These are phyloP conservation scores for Globisporangium mamillatum DNA, from an alignment of 352 stramenopile species.

Conservation along the genomic window DNA sequence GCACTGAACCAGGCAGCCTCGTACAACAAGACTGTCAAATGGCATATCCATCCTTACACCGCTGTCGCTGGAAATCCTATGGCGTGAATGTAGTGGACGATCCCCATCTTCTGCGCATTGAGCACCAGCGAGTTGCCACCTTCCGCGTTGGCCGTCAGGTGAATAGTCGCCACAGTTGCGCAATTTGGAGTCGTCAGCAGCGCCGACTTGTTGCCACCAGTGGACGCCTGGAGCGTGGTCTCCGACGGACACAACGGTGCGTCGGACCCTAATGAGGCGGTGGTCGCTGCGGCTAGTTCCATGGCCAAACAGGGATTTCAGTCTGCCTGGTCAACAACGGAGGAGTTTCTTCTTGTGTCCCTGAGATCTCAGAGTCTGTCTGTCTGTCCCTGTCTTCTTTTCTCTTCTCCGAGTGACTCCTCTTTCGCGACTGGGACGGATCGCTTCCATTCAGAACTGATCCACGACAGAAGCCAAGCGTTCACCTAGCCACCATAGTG, in stretches of 20 bases:
- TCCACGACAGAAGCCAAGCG: background rate
- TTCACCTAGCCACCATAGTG: background rate
- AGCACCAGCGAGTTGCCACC: background rate
- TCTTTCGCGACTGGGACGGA: slow-evolving; percentile 1
- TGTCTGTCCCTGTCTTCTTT: background rate
- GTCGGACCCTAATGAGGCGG: background rate
- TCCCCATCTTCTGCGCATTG: slow-evolving; percentile 4
- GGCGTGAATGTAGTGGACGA: slow-evolving; percentile 11
- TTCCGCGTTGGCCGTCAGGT: background rate
- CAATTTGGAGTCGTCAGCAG: slow-evolving; percentile 5
- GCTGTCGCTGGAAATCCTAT: background rate
- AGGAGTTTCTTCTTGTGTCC: background rate
- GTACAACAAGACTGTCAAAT: background rate
- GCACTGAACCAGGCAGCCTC: background rate
- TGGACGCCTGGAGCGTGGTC: slow-evolving; percentile 4
- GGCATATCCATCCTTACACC: slow-evolving; percentile 3
- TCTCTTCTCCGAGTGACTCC: background rate
- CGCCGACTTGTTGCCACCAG: background rate
- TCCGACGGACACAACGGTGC: background rate
- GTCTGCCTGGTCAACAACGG: background rate
- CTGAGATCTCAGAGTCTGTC: background rate
- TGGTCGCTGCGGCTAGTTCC: background rate
- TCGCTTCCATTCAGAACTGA: background rate
- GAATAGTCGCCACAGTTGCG: background rate
- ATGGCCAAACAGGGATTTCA: background rate